Evolutionary conservation across 2,329 filamentous ascomycete genomes (phyloP).

Genomic region (Pyrenophora tritici-repentis): DNA sequence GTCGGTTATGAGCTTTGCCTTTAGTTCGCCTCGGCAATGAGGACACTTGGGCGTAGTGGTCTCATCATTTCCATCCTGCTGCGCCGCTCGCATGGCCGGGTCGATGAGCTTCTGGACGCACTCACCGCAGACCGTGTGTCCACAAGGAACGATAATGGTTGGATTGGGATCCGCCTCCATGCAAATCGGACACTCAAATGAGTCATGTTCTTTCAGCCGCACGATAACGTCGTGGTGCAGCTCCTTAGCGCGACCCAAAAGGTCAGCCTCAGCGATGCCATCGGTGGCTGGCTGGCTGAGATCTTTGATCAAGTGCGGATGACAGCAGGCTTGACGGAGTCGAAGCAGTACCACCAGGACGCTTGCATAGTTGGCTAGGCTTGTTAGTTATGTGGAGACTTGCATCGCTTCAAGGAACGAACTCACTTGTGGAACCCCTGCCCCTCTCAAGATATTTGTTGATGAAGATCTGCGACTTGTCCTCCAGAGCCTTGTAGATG

Average conservation of each 20-base stretch:
- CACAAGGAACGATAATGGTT: constrained; percentile 79
- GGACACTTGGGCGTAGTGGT: constrained; percentile 70
- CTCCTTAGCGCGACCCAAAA: constrained; percentile 65
- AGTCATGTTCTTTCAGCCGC: constrained; percentile 65
- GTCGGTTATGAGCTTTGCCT: constrained; percentile 73
- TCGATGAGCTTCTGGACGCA: constrained; percentile 74
- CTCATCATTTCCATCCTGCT: constrained; percentile 56
- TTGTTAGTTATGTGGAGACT: constrained; percentile 2
- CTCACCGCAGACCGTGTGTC: constrained; percentile 77
- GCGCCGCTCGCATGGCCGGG: constrained; percentile 51
- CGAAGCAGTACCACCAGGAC: constrained; percentile 79
- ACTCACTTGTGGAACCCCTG: constrained; percentile 60
- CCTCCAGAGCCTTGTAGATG: constrained; percentile 71
- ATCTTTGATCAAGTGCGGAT: constrained; percentile 72
- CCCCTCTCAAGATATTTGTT: constrained; percentile 75
- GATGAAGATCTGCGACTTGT: constrained; percentile 69
- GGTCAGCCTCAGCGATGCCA: constrained; percentile 57
- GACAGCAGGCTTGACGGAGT: constrained; percentile 80
- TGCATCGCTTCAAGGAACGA: neutral
- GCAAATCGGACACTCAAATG: constrained; percentile 81
- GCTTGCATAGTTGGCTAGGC: constrained; percentile 70
- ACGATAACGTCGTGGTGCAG: constrained; percentile 65
- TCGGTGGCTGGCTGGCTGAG: constrained; percentile 68
- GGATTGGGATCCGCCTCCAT: constrained; percentile 77
- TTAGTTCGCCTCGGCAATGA: constrained; percentile 71